phyloP scores from a whole-genome alignment of 2,329 filamentous ascomycete species.

The Penicillium freii region DNA sequence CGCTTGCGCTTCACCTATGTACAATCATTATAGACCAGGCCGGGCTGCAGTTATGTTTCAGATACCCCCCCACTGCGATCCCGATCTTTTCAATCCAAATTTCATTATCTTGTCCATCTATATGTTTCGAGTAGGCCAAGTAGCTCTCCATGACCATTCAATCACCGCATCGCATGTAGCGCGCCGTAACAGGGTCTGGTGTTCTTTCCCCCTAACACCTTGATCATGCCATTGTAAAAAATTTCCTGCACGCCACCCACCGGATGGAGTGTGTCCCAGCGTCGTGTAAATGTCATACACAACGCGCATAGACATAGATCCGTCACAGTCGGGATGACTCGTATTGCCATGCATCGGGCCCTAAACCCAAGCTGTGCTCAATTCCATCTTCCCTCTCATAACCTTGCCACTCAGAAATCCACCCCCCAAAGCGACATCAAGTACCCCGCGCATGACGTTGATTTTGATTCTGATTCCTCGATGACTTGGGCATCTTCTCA shows the following conservation, averaged over 20 bases:
- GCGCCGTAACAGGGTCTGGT: neutral
- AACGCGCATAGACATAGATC: neutral
- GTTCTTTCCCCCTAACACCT: neutral
- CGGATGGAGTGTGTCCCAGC: neutral
- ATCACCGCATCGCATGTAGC: neutral
- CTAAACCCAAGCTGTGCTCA: neutral
- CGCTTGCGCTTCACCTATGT: constrained; percentile 12
- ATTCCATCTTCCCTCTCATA: neutral
- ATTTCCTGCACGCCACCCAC: too few species aligned
- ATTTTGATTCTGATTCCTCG: constrained; percentile 19
- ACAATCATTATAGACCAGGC: constrained; percentile 13
- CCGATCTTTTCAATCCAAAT: constrained; percentile 2
- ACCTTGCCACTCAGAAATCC: neutral
- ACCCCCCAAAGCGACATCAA: neutral
- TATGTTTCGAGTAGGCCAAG: neutral
- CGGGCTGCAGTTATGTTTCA: constrained; percentile 19
- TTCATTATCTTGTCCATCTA: neutral
- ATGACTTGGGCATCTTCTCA: constrained; percentile 44
- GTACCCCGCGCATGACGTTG: constrained; percentile 11
- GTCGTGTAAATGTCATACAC: neutral
- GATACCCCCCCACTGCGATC: constrained; percentile 22
- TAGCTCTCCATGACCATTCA: neutral
- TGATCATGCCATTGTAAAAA: neutral
- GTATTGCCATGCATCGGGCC: neutral
- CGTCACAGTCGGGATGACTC: neutral